These are phyloP conservation scores for Sedum album DNA, from an alignment of 164 flowering plant species.

Conservation along the genomic window DNA sequence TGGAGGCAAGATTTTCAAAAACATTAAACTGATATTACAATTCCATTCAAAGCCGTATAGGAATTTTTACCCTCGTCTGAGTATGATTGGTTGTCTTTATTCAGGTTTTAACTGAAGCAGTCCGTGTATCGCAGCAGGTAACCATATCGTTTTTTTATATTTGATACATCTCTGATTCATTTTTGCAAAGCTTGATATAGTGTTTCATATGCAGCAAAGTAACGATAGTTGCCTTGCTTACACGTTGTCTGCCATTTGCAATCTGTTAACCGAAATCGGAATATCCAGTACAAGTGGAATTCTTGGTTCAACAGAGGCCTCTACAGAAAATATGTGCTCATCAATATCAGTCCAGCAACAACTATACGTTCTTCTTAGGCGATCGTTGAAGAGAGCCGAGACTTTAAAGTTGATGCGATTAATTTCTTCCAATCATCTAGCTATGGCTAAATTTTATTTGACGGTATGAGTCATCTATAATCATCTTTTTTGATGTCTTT, in stretches of 20 bases:
- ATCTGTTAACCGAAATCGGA: constrained; percentile 70
- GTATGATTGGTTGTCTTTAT: neutral
- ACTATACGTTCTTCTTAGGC: constrained; percentile 62
- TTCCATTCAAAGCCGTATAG: neutral
- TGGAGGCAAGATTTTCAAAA: constrained; percentile 43
- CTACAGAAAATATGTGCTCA: constrained; percentile 42
- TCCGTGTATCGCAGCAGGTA: constrained; percentile 77
- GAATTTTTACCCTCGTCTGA: neutral
- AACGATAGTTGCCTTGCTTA: constrained; percentile 87
- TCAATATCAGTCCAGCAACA: constrained; percentile 75
- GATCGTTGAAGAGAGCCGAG: constrained; percentile 81
- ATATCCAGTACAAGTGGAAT: constrained; percentile 53
- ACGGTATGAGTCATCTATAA: constrained; percentile 31
- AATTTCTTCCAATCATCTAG: constrained; percentile 82
- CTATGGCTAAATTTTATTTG: constrained; percentile 78
- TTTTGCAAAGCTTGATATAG: constrained; percentile 5
- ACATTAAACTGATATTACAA: neutral
- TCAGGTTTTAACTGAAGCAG: constrained; percentile 84
- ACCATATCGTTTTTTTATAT: neutral
- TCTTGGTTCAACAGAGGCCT: constrained; percentile 66
- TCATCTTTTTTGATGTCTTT: neutral
- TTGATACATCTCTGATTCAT: neutral
- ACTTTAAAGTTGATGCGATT: constrained; percentile 61
- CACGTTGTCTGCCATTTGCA: constrained; percentile 77
- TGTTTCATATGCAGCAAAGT: constrained; percentile 50